Percentiles rank a stretch among this genome's conserved stretches.
These are phyloP conservation scores for Tuber microsphaerosporum DNA, from an alignment of 495 filamentous ascomycete genomes.

Conservation along the genomic window DNA sequence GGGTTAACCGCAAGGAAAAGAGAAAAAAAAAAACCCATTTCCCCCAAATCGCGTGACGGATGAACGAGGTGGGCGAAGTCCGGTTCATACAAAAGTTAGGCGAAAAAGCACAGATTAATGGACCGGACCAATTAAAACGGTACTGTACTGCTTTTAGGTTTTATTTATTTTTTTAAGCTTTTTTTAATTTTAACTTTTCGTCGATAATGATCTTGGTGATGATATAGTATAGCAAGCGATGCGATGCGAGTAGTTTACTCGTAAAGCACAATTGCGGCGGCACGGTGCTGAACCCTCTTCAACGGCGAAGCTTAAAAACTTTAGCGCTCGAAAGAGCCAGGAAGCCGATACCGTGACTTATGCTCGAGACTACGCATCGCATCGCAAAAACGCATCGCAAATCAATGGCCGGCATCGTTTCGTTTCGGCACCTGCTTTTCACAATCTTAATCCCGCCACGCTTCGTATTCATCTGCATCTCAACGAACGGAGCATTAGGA, in stretches of 20 bases:
- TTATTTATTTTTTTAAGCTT: background rate
- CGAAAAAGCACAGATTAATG: background rate
- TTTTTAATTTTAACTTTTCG: background rate
- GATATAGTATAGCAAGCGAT: background rate
- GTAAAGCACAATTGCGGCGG: constrained; percentile 1
- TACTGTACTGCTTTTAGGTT: background rate
- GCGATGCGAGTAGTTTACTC: background rate
- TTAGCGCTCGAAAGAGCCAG: background rate
- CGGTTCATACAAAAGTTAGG: background rate
- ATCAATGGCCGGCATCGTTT: background rate
- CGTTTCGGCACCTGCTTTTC: background rate
- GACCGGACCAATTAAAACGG: background rate
- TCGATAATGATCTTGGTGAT: background rate
- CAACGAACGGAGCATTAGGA: constrained; percentile 3
- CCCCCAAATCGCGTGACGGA: constrained; percentile 3
- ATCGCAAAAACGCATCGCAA: constrained; percentile 1
- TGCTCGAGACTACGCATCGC: background rate
- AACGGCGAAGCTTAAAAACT: background rate
- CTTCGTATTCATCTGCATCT: constrained; percentile 3
- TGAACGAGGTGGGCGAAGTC: background rate
- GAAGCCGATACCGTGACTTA: background rate
- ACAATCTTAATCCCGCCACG: constrained; percentile 1
- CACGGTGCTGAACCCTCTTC: background rate
- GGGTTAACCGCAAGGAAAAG: background rate
- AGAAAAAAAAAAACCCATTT: no score